Conservation (phyloP, 2,329 filamentous ascomycete genomes). For the Massarina eburnea region DNA sequence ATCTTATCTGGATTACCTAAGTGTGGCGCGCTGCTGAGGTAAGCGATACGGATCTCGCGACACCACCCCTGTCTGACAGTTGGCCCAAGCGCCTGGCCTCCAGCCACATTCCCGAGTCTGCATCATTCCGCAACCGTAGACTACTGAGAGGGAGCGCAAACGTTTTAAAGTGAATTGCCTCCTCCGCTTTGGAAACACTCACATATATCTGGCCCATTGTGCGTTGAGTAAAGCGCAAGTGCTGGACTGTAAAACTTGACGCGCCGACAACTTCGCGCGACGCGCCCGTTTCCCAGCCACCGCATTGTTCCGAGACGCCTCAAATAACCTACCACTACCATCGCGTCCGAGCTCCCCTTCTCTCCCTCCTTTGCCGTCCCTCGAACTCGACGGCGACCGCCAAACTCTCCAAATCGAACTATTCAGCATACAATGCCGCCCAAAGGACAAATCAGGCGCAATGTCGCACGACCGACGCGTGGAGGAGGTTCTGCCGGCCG, state of each 20-base stretch:
- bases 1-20: constrained; percentile 3
- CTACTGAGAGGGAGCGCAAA: not conserved
- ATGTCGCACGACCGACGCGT: constrained; percentile 37
- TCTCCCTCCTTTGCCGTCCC: not conserved
- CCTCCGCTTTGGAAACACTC: too few species aligned
- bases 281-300: constrained; percentile 5
- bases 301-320: not conserved
- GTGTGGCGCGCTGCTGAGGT: too few species aligned
- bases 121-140: constrained; percentile 7
- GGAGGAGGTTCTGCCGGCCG: constrained; percentile 21
- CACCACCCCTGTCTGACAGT: not conserved
- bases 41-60: not conserved
- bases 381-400: not conserved
- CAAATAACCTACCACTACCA: not conserved
- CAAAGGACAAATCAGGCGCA: constrained; percentile 28
- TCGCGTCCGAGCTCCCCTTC: not conserved
- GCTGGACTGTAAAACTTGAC: constrained; percentile 4
- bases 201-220: too few species aligned
- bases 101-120: constrained; percentile 31
- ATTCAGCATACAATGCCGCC: constrained; percentile 20
- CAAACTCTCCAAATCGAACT: not conserved
- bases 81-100: constrained; percentile 14
- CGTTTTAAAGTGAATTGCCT: too few species aligned
- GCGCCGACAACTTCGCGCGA: constrained; percentile 1
- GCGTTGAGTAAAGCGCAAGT: constrained; percentile 5